Percentiles rank a stretch among this genome's conserved stretches.
phyloP scores from a whole-genome alignment of 495 filamentous ascomycete species.

The Aspergillus homomorphus region DNA sequence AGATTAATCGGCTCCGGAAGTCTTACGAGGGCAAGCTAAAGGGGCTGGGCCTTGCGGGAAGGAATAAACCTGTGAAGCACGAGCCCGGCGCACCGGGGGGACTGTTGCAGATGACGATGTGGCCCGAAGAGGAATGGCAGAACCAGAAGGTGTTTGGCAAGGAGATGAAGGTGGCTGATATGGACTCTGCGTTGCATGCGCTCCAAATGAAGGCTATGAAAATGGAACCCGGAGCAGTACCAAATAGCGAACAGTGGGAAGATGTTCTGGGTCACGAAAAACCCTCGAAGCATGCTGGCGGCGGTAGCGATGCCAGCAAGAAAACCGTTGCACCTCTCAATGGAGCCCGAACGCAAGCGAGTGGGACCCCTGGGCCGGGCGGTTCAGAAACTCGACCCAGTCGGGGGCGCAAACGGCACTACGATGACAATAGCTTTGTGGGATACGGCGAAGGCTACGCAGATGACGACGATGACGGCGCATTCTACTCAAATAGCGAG shows the following conservation, averaged over 20 bases:
- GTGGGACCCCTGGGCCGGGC: constrained; percentile 26
- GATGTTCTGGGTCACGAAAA: constrained; percentile 59
- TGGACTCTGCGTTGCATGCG: constrained; percentile 42
- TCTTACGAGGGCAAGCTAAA: constrained; percentile 72
- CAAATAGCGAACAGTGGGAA: constrained; percentile 57
- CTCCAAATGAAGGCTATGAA: constrained; percentile 53
- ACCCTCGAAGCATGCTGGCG: constrained; percentile 33
- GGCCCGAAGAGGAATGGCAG: constrained; percentile 67
- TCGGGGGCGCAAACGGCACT: constrained; percentile 63
- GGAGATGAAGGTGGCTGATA: constrained; percentile 46
- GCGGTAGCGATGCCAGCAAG: constrained; percentile 37
- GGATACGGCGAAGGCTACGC: constrained; percentile 66
- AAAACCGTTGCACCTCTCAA: constrained; percentile 31
- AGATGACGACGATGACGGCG: constrained; percentile 57
- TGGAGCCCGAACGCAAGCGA: constrained; percentile 30
- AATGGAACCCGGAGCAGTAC: constrained; percentile 53
- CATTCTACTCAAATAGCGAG: constrained; percentile 45
- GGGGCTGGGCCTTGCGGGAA: constrained; percentile 57
- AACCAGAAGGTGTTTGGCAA: constrained; percentile 62
- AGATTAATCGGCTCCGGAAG: constrained; percentile 71
- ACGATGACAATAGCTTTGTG: constrained; percentile 64
- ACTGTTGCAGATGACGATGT: constrained; percentile 44
- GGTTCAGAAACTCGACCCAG: constrained; percentile 47
- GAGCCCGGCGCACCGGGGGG: constrained; percentile 41
- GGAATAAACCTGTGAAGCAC: constrained; percentile 56